Percentiles rank a stretch among this genome's conserved stretches.
Conservation (phyloP, 352 stramenopile genomes). For the Globisporangium radiosum region DNA sequence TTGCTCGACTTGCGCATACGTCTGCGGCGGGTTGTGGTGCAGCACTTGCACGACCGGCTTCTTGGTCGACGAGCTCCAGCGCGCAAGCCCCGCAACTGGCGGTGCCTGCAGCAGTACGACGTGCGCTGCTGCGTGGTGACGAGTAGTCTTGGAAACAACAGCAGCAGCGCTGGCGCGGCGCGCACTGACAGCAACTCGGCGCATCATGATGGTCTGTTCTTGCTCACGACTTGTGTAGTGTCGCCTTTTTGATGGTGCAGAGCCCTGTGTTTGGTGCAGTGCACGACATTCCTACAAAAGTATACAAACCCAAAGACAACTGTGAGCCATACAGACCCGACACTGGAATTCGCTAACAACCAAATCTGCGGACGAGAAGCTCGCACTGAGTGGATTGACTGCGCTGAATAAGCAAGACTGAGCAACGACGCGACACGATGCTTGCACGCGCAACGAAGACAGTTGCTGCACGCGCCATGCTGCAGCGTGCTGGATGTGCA, state of each 20-base stretch:
- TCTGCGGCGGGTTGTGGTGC: conserved; percentile 43
- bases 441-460: conserved; percentile 4
- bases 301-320: no score
- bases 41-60: conserved; percentile 47
- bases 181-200: neutral
- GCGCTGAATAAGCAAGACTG: no score
- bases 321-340: no score
- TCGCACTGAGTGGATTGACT: no score
- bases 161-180: neutral
- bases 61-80: conserved; percentile 16
- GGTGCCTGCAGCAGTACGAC: neutral
- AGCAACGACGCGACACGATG: neutral
- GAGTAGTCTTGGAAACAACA: neutral
- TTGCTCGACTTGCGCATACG: conserved; percentile 67
- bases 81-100: neutral
- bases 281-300: neutral
- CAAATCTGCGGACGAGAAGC: no score
- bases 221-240: neutral
- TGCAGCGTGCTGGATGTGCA: neutral
- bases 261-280: neutral
- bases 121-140: neutral
- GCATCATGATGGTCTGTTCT: conserved; percentile 3
- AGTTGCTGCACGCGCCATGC: neutral
- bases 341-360: no score
- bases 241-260: conserved; percentile 4